Percentiles rank a stretch among this genome's conserved stretches.
Conservation (phyloP, 1,139 yeast genomes). For the Zygosaccharomyces sapae region DNA sequence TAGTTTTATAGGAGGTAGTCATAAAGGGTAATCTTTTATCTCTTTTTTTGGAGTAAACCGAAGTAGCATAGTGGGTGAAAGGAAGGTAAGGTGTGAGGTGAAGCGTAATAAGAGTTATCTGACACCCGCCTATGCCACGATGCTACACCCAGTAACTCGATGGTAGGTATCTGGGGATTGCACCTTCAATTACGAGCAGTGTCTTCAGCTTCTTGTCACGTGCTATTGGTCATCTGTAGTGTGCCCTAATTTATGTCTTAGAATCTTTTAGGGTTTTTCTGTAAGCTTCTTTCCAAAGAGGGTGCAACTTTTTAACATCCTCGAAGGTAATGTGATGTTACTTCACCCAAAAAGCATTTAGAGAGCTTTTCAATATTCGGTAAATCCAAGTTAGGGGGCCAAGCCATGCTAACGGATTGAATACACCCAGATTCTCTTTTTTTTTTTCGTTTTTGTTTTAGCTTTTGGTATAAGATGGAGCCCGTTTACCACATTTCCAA, state of each 20-base stretch:
- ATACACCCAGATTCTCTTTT: constrained; percentile 5
- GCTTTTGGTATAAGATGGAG: constrained; percentile 3
- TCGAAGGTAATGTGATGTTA: neutral
- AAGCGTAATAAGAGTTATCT: too few species aligned
- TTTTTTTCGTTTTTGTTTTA: neutral
- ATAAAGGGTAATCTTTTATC: too few species aligned
- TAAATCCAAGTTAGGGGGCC: neutral
- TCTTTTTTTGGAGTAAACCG: too few species aligned
- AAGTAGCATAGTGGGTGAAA: too few species aligned
- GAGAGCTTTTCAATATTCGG: neutral
- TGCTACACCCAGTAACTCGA: too few species aligned
- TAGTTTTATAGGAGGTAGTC: too few species aligned
- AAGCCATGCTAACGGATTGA: constrained; percentile 5
- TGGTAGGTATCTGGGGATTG: too few species aligned
- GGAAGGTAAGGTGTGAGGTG: too few species aligned
- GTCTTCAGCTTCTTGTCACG: too few species aligned
- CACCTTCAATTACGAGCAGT: too few species aligned
- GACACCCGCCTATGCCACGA: too few species aligned
- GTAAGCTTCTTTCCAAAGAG: neutral
- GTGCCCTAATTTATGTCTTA: neutral
- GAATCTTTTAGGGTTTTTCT: neutral
- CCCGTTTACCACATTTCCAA: neutral
- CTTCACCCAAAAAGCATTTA: neutral
- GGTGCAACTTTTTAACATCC: neutral
- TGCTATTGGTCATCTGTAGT: neutral